Conservation (phyloP, 768 basidiomycete species). For the Boletus huronensis region DNA sequence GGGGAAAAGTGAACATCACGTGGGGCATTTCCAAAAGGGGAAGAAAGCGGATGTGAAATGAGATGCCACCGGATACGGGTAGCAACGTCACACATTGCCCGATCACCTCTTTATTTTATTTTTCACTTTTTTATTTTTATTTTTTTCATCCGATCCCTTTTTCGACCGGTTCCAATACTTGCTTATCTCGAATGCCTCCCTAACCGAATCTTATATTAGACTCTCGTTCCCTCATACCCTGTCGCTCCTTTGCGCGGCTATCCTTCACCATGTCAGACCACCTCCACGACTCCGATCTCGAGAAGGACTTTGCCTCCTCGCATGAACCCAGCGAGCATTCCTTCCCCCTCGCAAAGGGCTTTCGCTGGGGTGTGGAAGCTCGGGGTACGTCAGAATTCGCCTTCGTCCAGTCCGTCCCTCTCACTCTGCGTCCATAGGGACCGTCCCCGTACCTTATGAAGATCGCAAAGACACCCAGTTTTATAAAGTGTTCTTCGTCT, state of each 20-base stretch:
- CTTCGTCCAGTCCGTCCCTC: neutral
- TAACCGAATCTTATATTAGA: constrained; percentile 11
- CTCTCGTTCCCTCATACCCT: neutral
- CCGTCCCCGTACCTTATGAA: constrained; percentile 47
- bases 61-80: neutral
- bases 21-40: constrained; percentile 7
- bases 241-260: constrained; percentile 7
- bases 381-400: constrained; percentile 15
- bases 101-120: neutral
- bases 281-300: constrained; percentile 22
- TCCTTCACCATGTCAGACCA: constrained; percentile 23
- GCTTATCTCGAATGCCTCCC: constrained; percentile 4
- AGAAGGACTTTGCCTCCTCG: constrained; percentile 28
- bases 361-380: constrained; percentile 34
- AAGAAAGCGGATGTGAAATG: neutral
- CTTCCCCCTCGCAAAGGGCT: constrained; percentile 12
- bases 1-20: constrained; percentile 8
- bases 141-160: neutral
- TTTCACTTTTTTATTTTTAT: neutral
- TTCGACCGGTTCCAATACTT: neutral
- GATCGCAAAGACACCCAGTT: constrained; percentile 55
- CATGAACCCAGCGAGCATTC: neutral
- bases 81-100: constrained; percentile 2
- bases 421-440: constrained; percentile 34
- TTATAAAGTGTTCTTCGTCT: constrained; percentile 66